Percentiles rank a stretch among this genome's conserved stretches.
Evolutionary conservation across 768 basidiomycete species (phyloP).

Genomic region (Agaricus subrufescens): DNA sequence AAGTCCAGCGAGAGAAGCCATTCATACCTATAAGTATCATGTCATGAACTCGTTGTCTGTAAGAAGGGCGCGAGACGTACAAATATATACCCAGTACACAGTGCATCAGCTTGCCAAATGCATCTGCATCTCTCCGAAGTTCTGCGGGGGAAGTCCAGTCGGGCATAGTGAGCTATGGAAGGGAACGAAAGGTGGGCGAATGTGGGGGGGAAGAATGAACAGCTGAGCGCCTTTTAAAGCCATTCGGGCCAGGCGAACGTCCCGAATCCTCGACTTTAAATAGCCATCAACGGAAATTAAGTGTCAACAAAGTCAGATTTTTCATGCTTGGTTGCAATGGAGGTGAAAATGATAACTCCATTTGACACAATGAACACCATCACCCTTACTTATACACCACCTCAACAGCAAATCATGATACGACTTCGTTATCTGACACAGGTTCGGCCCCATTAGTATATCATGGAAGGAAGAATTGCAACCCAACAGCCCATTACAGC

Average conservation of each 20-base stretch:
- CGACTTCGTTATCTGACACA: no score
- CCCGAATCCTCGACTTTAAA: no score
- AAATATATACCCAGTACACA: conserved; percentile 52
- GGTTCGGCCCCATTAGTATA: no score
- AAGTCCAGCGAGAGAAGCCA: conserved; percentile 58
- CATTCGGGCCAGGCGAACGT: neutral
- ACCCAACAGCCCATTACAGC: no score
- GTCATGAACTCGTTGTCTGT: neutral
- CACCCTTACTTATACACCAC: no score
- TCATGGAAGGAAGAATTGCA: no score
- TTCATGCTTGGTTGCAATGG: no score
- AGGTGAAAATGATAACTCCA: no score
- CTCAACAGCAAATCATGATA: no score
- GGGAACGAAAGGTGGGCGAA: neutral
- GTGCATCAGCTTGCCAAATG: conserved; percentile 52
- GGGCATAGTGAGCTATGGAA: conserved; percentile 29
- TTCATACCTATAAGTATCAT: conserved; percentile 44
- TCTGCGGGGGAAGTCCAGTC: conserved; percentile 52
- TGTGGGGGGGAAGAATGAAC: conserved; percentile 7
- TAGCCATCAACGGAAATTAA: no score
- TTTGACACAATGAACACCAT: no score
- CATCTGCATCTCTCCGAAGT: conserved; percentile 38
- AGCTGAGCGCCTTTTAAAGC: neutral
- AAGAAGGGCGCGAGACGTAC: conserved; percentile 23
- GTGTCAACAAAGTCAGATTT: no score